Percentiles rank a stretch among this genome's conserved stretches.
Conservation (phyloP, 257 asterid genomes). For the Prunella vulgaris region DNA sequence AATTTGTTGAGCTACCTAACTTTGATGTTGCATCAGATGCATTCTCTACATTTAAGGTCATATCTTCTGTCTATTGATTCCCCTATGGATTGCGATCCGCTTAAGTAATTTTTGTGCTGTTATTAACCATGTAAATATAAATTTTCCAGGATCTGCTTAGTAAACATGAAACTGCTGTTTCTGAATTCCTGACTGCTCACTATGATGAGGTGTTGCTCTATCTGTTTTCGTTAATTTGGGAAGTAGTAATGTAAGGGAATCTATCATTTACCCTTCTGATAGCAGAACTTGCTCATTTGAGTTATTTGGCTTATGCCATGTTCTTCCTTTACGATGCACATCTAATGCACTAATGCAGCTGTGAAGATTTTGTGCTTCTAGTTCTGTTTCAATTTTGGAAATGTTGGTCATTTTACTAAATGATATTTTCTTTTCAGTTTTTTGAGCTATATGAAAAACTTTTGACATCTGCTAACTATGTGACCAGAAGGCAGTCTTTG, state of each 20-base stretch:
- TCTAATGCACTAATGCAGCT: constrained; percentile 5
- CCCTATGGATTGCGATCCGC: constrained; percentile 11
- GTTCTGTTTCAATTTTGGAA: constrained; percentile 5
- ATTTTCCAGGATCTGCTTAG: constrained; percentile 80
- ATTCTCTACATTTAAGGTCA: constrained; percentile 92
- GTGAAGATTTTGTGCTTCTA: constrained; percentile 7
- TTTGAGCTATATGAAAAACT: constrained; percentile 88
- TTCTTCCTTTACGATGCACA: constrained; percentile 13
- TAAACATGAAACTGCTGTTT: constrained; percentile 68
- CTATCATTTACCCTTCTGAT: constrained; percentile 4
- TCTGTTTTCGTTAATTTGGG: constrained; percentile 8
- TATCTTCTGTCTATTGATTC: constrained; percentile 22
- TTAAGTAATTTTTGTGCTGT: constrained; percentile 12
- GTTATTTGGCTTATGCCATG: constrained; percentile 4
- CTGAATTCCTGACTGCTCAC: constrained; percentile 69
- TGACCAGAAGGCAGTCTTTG: constrained; percentile 96
- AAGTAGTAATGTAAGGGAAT: constrained; percentile 7
- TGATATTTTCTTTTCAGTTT: constrained; percentile 48
- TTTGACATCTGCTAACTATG: constrained; percentile 75
- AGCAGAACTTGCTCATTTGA: too few species aligned
- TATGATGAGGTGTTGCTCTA: constrained; percentile 60
- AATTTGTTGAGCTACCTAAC: constrained; percentile 82
- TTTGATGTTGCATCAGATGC: constrained; percentile 97
- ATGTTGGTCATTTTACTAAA: constrained; percentile 12
- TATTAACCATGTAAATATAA: constrained; percentile 17